These are phyloP conservation scores for Asterophora lycoperdoides DNA, from an alignment of 768 basidiomycete genomes.

Conservation along the genomic window DNA sequence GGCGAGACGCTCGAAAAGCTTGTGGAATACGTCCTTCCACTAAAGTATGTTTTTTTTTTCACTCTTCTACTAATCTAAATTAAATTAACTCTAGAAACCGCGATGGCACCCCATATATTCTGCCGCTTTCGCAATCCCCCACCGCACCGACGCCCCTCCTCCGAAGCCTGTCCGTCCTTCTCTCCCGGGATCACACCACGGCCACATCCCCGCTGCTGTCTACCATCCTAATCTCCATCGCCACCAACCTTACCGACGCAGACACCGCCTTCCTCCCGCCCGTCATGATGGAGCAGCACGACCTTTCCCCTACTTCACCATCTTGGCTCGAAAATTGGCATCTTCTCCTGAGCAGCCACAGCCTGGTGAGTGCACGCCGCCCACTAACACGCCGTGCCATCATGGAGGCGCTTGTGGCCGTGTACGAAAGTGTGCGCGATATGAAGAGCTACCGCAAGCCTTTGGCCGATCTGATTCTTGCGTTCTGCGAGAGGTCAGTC, in stretches of 20 bases:
- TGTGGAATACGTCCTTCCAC: constrained; percentile 49
- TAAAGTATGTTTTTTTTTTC: constrained; percentile 47
- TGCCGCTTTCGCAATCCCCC: constrained; percentile 52
- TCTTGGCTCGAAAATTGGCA: constrained; percentile 72
- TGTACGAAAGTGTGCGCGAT: constrained; percentile 66
- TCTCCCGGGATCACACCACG: constrained; percentile 58
- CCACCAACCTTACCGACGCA: constrained; percentile 63
- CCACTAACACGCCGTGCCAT: constrained; percentile 53
- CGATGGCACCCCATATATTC: constrained; percentile 40
- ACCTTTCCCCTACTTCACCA: constrained; percentile 65
- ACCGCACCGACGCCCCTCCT: constrained; percentile 60
- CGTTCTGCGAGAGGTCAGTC: constrained; percentile 32
- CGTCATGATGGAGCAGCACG: constrained; percentile 63
- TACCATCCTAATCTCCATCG: constrained; percentile 57
- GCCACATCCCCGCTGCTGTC: constrained; percentile 60
- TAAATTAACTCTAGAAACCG: constrained; percentile 27
- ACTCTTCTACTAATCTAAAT: not conserved
- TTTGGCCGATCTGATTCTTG: constrained; percentile 50
- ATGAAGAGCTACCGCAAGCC: constrained; percentile 60
- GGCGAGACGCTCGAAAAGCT: constrained; percentile 60
- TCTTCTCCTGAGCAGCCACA: constrained; percentile 46
- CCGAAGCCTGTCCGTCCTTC: constrained; percentile 56
- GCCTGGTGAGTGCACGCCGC: constrained; percentile 37
- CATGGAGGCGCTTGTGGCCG: constrained; percentile 51
- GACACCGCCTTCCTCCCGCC: constrained; percentile 61